Base-by-base conservation (phyloP, 371 early-diverging fungal genomes). In the Mucor sp. region DNA sequence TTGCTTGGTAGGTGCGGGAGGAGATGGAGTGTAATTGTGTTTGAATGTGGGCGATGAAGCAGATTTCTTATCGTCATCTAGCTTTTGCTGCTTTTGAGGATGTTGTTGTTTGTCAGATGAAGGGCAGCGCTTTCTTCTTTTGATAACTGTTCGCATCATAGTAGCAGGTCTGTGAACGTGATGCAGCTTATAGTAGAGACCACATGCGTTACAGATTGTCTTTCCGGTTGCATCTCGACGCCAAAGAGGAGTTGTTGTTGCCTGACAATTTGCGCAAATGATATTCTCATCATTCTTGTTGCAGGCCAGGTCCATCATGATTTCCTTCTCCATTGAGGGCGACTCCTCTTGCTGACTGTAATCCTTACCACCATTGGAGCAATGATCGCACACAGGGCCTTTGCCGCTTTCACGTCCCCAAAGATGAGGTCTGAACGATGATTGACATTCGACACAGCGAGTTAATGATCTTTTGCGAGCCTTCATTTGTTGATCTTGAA, bases 201-300 rank as follows among this genome's bases (percentile, higher is more conserved):
- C 93, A 70, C 94, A 94, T 2, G 93, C 93, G 76, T 93, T 94
- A 74, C 94, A 94, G 39, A 93, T 82, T 14, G 83, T 78, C 30
- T 89, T 82, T 32, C 90, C 91, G 39, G 82, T 74, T 30, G 83
- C 83, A 71, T 88, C 87, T 58, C 93, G 75, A 44, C 95, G 79
- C 95, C 95, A 95, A 14, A 93, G 79, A 4, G 94, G 94, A 5
- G 95, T 95, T 19, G 82, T 85, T 2, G 88, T 88, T 8, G 92
- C 90, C n/a, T 77, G 71, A 69, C 94, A 94, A 71, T 94, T 93
- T 58, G 84, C 78, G 72, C 94, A 94, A n/a, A 76, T 69, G 33
- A 67, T 69, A 14, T 59, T 63, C 37, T 69, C 70, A 12, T 68
- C 66, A 28, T 57, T 53, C 28, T 70, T 68, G 23, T 43, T 41